Evolutionary conservation across 1,284 basidiomycete genomes (phyloP).

Genomic region (Puccinia polysora): DNA sequence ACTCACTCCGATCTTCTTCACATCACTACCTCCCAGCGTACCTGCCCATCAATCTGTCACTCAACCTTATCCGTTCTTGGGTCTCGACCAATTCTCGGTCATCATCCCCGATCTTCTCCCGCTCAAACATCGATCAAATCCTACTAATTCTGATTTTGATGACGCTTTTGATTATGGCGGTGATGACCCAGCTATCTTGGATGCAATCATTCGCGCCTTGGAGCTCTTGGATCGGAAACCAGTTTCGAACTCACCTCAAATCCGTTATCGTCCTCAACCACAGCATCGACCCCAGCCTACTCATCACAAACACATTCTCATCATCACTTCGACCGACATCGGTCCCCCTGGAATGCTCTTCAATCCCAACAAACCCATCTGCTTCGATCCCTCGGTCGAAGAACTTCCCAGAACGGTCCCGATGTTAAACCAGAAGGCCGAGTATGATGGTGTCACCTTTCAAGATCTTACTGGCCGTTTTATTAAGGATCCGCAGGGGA

Average conservation of each 20-base stretch:
- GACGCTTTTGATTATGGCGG: constrained; percentile 4
- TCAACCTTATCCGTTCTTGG: constrained; percentile 24
- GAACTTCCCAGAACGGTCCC: constrained; percentile 22
- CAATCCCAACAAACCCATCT: background rate
- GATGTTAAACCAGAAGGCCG: constrained; percentile 8
- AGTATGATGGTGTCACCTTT: constrained; percentile 32
- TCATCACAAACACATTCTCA: constrained; percentile 28
- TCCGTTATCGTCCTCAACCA: background rate
- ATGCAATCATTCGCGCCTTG: constrained; percentile 28
- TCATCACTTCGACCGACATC: constrained; percentile 30
- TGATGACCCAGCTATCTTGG: constrained; percentile 28
- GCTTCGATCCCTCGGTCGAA: constrained; percentile 15
- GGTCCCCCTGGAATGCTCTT: constrained; percentile 1
- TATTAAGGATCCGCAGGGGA: constrained; percentile 17
- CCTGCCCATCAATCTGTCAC: constrained; percentile 8
- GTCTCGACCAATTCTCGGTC: background rate
- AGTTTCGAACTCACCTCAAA: background rate
- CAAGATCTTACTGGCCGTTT: constrained; percentile 25
- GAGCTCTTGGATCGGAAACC: constrained; percentile 30
- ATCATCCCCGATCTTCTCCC: constrained; percentile 11
- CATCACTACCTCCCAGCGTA: constrained; percentile 12
- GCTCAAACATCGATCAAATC: too few relatives aligned
- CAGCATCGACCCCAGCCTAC: background rate
- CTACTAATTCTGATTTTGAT: too few relatives aligned
- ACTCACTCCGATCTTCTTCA: constrained; percentile 27